phyloP scores from a whole-genome alignment of 75 land plant genomes.

The Pinus albicaulis region DNA sequence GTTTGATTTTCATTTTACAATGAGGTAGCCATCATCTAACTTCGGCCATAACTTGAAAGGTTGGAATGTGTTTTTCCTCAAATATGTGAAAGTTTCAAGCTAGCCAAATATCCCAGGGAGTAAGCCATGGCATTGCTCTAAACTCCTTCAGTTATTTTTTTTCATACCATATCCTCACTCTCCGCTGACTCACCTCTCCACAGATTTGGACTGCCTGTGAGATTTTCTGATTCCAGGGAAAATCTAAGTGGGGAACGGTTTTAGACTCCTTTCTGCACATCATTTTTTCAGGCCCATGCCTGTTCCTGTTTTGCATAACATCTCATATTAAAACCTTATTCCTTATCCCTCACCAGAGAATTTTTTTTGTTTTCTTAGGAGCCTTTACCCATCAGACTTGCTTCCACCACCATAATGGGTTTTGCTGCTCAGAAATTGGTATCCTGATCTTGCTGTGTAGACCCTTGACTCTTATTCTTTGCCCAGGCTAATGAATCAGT shows the following conservation, averaged over 20 bases:
- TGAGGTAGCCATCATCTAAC: background rate
- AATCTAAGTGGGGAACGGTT: background rate
- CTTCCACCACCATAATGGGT: background rate
- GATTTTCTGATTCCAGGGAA: background rate
- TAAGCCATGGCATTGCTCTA: background rate
- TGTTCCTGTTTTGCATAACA: background rate
- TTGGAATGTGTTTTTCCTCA: background rate
- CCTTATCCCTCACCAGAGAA: background rate
- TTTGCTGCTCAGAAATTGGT: background rate
- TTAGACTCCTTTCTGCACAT: background rate
- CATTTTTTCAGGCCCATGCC: background rate
- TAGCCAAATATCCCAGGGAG: background rate
- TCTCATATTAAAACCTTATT: background rate
- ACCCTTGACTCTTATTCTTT: background rate
- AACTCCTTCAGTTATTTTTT: background rate
- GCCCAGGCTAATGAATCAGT: background rate
- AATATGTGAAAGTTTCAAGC: background rate
- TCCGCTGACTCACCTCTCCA: background rate
- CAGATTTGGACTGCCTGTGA: background rate
- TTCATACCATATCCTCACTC: background rate
- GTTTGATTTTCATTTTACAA: background rate
- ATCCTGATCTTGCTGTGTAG: background rate
- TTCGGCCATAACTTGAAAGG: background rate
- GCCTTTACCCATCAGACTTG: background rate
- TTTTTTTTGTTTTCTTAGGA: background rate